Conservation (phyloP, 345 rosid species). For the Pelargonium nanum region DNA sequence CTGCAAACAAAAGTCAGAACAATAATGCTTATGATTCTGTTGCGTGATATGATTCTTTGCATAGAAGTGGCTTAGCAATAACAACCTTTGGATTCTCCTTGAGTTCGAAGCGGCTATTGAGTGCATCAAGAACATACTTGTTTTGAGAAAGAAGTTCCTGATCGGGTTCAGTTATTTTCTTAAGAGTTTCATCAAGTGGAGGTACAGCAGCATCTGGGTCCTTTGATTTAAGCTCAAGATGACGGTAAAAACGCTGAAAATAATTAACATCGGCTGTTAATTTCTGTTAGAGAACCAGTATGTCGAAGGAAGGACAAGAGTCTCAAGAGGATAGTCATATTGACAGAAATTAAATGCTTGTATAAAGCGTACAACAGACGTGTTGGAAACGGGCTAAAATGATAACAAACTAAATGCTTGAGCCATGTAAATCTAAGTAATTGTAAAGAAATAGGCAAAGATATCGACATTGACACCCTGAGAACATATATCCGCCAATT, state of each 20-base stretch:
- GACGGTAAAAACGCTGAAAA: constrained; percentile 62
- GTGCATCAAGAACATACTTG: constrained; percentile 36
- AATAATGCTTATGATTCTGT: too few relatives aligned
- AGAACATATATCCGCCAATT: too few relatives aligned
- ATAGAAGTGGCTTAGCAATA: neutral
- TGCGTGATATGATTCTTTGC: neutral
- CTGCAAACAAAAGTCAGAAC: constrained; percentile 28
- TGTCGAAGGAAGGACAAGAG: neutral
- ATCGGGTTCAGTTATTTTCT: constrained; percentile 61
- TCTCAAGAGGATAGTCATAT: neutral
- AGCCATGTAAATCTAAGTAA: too few relatives aligned
- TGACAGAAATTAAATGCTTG: neutral
- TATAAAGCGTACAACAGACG: too few relatives aligned
- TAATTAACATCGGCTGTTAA: constrained; percentile 14
- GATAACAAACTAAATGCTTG: too few relatives aligned
- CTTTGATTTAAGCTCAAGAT: constrained; percentile 72
- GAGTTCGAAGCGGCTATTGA: constrained; percentile 50
- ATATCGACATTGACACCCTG: too few relatives aligned
- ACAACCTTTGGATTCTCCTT: constrained; percentile 72
- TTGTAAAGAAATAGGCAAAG: too few relatives aligned
- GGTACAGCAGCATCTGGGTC: constrained; percentile 64
- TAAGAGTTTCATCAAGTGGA: constrained; percentile 62
- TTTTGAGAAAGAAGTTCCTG: constrained; percentile 39
- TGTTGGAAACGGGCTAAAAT: too few relatives aligned
- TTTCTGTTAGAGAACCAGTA: constrained; percentile 9